A percentile compares a stretch with the other conserved stretches of the same genome.
phyloP scores from a whole-genome alignment of 495 filamentous ascomycete species.

The Mytilinidion resinicola region DNA sequence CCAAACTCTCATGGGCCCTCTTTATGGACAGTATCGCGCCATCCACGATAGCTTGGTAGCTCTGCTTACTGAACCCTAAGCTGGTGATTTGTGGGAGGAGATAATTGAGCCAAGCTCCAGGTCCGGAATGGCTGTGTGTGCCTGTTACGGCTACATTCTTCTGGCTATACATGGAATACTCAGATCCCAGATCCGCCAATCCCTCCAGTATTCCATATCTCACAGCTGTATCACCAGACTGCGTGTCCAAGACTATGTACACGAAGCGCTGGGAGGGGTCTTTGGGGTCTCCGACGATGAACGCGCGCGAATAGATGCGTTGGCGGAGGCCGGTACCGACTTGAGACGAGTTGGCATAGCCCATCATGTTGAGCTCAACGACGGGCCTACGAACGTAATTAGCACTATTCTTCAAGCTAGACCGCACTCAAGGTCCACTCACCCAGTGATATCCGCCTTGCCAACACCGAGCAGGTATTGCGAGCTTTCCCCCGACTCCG shows the following conservation, averaged over 20 bases:
- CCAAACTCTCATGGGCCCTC: slow-evolving; percentile 69
- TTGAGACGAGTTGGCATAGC: slow-evolving; percentile 85
- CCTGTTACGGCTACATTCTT: slow-evolving; percentile 87
- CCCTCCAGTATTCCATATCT: slow-evolving; percentile 77
- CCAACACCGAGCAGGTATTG: slow-evolving; percentile 82
- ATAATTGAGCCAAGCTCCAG: slow-evolving; percentile 94
- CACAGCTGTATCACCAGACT: slow-evolving; percentile 86
- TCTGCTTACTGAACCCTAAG: slow-evolving; percentile 81
- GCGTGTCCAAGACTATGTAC: slow-evolving; percentile 83
- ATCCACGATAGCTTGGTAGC: slow-evolving; percentile 84
- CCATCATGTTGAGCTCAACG: slow-evolving; percentile 88
- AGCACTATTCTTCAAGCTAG: background rate
- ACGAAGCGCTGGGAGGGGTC: slow-evolving; percentile 68
- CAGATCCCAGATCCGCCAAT: slow-evolving; percentile 56
- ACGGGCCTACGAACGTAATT: slow-evolving; percentile 52
- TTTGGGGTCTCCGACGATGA: slow-evolving; percentile 70
- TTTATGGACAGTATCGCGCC: slow-evolving; percentile 76
- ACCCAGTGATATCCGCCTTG: slow-evolving; percentile 93
- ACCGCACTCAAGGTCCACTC: slow-evolving; percentile 30
- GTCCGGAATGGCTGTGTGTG: slow-evolving; percentile 90
- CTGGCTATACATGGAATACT: slow-evolving; percentile 69
- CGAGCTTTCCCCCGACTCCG: slow-evolving; percentile 34
- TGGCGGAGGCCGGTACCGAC: slow-evolving; percentile 83
- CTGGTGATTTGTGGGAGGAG: slow-evolving; percentile 90
- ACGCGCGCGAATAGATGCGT: slow-evolving; percentile 81